These are phyloP conservation scores for Quercus engelmannii DNA, from an alignment of 306 rosid species.

Conservation along the genomic window DNA sequence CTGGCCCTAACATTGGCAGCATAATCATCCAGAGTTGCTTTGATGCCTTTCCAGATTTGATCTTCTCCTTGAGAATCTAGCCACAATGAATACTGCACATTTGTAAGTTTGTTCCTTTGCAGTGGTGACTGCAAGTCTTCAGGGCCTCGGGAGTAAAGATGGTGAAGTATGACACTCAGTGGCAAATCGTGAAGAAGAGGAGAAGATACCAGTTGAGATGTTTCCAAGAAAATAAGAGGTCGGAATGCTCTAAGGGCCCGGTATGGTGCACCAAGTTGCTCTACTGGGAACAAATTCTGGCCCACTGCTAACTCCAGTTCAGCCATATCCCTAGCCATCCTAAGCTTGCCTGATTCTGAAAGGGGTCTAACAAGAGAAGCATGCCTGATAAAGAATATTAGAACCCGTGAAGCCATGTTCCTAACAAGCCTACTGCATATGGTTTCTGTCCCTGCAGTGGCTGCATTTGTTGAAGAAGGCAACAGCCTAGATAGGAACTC, in stretches of 20 bases:
- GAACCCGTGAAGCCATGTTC: slow-evolving; percentile 92
- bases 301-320: slow-evolving; percentile 96
- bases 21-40: slow-evolving; percentile 90
- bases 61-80: slow-evolving; percentile 98
- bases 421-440: slow-evolving; percentile 93
- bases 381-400: slow-evolving; percentile 87
- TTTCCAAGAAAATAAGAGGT: slow-evolving; percentile 97
- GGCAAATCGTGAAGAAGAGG: slow-evolving; percentile 97
- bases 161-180: slow-evolving; percentile 79
- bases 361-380: slow-evolving; percentile 98
- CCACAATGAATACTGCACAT: slow-evolving; percentile 89
- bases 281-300: slow-evolving; percentile 88
- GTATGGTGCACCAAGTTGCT: slow-evolving; percentile 94
- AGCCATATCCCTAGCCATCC: slow-evolving; percentile 99
- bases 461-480: slow-evolving; percentile 53
- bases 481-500: slow-evolving; percentile 78
- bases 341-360: slow-evolving; percentile 95
- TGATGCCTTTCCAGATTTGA: slow-evolving; percentile 95
- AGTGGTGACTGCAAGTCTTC: slow-evolving; percentile 88
- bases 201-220: slow-evolving; percentile 81
- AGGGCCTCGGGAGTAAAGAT: slow-evolving; percentile 89
- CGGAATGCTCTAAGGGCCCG: slow-evolving; percentile 93
- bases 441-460: slow-evolving; percentile 57
- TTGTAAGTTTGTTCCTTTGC: slow-evolving; percentile 85
- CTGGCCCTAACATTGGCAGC: slow-evolving; percentile 76